These are phyloP conservation scores for Fusarium temperatum DNA, from an alignment of 2,329 filamentous ascomycete species.

Conservation along the genomic window DNA sequence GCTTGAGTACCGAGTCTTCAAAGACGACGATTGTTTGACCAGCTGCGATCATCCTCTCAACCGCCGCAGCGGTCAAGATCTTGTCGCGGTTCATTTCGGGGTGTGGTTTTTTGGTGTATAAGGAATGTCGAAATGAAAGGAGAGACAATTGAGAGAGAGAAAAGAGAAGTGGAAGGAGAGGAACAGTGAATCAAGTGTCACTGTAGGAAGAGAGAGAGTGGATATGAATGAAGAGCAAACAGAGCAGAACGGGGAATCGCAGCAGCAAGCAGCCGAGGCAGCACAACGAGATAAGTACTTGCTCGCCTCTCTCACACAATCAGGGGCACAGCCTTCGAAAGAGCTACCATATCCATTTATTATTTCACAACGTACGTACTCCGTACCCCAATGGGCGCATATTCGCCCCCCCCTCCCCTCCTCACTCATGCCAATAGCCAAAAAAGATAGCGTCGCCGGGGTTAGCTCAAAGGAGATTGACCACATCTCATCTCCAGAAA, in stretches of 20 bases:
- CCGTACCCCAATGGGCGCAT: neutral
- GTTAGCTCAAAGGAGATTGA: neutral
- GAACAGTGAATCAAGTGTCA: neutral
- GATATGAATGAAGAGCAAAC: conserved; percentile 6
- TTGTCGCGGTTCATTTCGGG: conserved; percentile 51
- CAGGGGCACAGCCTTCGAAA: neutral
- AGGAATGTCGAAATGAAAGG: neutral
- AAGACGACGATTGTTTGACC: conserved; percentile 65
- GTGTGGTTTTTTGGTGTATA: neutral
- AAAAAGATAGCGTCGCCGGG: neutral
- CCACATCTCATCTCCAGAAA: neutral
- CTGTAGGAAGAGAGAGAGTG: neutral
- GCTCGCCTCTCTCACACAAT: neutral
- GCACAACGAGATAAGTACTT: conserved; percentile 11
- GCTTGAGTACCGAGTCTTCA: conserved; percentile 62
- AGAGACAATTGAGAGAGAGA: neutral
- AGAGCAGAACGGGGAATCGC: neutral
- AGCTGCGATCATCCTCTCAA: conserved; percentile 63
- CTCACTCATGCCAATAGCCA: neutral
- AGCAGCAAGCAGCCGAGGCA: neutral
- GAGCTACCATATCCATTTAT: neutral
- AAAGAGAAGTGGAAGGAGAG: neutral
- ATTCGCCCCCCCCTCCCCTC: neutral
- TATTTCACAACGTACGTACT: neutral
- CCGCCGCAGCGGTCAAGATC: conserved; percentile 54